These are phyloP conservation scores for Trichoderma sp. DNA, from an alignment of 2,329 filamentous ascomycete species.

Conservation along the genomic window DNA sequence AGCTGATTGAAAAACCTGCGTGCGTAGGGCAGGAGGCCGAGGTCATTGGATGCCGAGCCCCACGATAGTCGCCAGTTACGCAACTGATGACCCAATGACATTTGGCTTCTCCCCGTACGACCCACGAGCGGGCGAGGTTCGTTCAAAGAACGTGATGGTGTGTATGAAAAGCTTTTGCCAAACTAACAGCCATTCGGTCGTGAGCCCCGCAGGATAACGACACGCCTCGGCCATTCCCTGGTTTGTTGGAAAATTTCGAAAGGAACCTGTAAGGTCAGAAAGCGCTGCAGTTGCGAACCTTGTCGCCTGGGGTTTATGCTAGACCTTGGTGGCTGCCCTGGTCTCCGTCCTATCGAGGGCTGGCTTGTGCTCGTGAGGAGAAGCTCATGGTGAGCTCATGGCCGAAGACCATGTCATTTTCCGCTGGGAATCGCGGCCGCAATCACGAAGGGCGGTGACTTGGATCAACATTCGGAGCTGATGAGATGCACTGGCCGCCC, in stretches of 20 bases:
- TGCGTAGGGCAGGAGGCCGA: constrained; percentile 25
- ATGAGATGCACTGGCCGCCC: constrained; percentile 6
- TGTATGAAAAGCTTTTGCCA: constrained; percentile 29
- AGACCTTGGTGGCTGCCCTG: constrained; percentile 17
- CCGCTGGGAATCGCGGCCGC: neutral
- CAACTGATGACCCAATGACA: constrained; percentile 23
- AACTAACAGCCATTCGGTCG: constrained; percentile 24
- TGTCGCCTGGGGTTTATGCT: constrained; percentile 7
- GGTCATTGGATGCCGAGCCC: constrained; percentile 28
- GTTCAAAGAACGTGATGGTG: constrained; percentile 28
- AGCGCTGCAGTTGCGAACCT: neutral
- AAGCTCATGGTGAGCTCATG: constrained; percentile 2
- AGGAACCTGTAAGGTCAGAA: neutral
- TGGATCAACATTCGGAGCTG: constrained; percentile 16
- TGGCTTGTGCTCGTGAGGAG: neutral
- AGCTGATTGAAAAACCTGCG: constrained; percentile 28
- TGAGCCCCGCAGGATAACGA: constrained; percentile 27
- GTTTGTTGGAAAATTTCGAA: neutral
- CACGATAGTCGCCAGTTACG: constrained; percentile 24
- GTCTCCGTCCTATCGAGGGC: neutral
- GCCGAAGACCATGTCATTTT: neutral
- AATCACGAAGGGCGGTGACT: constrained; percentile 23
- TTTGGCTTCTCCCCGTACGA: constrained; percentile 5
- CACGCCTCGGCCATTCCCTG: constrained; percentile 21
- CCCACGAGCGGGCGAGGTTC: constrained; percentile 20